phyloP scores from a whole-genome alignment of 2,329 filamentous ascomycete species.

The Hypoxylon sp. region DNA sequence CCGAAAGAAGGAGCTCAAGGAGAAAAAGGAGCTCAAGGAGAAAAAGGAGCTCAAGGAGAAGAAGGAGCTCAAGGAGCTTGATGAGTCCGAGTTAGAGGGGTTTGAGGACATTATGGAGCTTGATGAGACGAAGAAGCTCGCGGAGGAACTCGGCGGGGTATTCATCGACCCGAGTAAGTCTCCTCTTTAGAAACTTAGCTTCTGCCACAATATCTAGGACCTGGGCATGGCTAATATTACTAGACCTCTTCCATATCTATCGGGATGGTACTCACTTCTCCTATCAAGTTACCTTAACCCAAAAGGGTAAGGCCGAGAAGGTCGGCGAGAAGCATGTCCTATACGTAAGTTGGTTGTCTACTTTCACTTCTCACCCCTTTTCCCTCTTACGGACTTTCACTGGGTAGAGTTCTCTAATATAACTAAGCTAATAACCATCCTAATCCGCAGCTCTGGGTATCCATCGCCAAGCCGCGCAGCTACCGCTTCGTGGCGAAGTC shows the following conservation, averaged over 20 bases:
- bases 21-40: constrained; percentile 48
- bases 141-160: constrained; percentile 53
- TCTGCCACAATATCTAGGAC: not conserved
- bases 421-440: not conserved
- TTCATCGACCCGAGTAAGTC: constrained; percentile 67
- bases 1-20: not conserved
- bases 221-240: not conserved
- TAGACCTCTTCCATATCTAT: constrained; percentile 76
- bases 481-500: constrained; percentile 74
- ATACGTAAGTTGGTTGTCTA: constrained; percentile 63
- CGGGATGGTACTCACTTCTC: constrained; percentile 72
- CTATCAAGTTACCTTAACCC: constrained; percentile 74
- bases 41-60: constrained; percentile 45
- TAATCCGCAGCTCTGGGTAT: constrained; percentile 75
- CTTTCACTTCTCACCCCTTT: constrained; percentile 1
- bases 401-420: not conserved
- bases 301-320: constrained; percentile 61
- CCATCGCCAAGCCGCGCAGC: constrained; percentile 68
- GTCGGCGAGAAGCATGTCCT: constrained; percentile 72
- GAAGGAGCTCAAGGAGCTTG: constrained; percentile 27
- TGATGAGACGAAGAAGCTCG: constrained; percentile 50
- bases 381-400: not conserved
- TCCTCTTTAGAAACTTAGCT: constrained; percentile 1
- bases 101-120: no score
- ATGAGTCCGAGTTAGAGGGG: no score